Conservation (phyloP, 2,329 filamentous ascomycete genomes). For the Aspergillus sp. region DNA sequence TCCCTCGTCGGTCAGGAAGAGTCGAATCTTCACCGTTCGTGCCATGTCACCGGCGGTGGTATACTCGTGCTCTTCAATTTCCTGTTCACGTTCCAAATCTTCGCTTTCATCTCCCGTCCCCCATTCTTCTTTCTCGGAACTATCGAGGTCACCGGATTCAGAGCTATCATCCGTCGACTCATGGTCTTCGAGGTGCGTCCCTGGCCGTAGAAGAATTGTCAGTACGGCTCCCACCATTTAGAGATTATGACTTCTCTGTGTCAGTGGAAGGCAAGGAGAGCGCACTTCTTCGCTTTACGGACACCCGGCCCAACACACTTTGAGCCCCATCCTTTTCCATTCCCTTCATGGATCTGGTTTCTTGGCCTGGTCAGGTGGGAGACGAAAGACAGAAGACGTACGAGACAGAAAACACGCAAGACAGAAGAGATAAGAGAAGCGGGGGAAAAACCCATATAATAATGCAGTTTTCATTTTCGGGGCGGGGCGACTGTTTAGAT, state of each 20-base stretch:
- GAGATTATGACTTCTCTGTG: not conserved
- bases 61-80: conserved; percentile 21
- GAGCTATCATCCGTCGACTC: conserved; percentile 6
- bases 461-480: too few relatives aligned
- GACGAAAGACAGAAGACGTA: too few relatives aligned
- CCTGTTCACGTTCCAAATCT: conserved; percentile 10
- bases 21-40: conserved; percentile 19
- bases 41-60: conserved; percentile 9
- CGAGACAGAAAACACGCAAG: too few relatives aligned
- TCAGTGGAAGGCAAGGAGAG: not conserved
- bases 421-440: too few relatives aligned
- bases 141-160: conserved; percentile 7
- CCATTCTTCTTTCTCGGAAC: conserved; percentile 14
- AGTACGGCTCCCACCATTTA: conserved; percentile 2
- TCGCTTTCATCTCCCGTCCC: conserved; percentile 13
- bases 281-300: conserved; percentile 3
- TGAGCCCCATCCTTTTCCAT: not conserved
- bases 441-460: too few relatives aligned
- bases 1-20: conserved; percentile 15
- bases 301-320: not conserved
- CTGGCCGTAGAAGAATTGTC: conserved; percentile 3
- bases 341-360: not conserved
- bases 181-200: conserved; percentile 8
- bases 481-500: too few relatives aligned
- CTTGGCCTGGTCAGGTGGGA: too few relatives aligned